Evolutionary conservation across 1,139 yeast species (phyloP), one percentile per base, ranked within the genome.

Genomic region (Sugiyamaella castrensis): DNA sequence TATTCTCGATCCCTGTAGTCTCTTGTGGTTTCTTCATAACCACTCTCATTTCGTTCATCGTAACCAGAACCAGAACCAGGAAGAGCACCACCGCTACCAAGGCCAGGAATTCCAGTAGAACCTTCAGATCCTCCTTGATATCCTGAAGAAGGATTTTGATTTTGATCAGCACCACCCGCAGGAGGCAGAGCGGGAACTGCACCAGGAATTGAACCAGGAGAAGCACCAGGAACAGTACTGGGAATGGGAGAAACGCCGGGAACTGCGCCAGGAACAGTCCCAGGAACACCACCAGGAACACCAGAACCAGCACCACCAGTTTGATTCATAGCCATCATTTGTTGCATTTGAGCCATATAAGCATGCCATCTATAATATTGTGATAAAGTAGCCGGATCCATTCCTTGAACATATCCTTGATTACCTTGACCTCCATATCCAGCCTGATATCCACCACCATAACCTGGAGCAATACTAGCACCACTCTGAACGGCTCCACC

Each of bases 291-390:
- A 53, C 53, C 48, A 37, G 56, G 58, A 55, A 50, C 24, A 8
- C 43, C 37, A n/a, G 47, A 47, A 9, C 57, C 52, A 30, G 39
- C 37, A n/a, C 50, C 50, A 9, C 57, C 52, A 30, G 39, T 37
- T 16, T 35, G 48, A 15, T 56, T 61, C 51, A 53, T 56, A 19
- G 24, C 24, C 70, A 67, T 65, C 65, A 65, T 63, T 49, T 67
- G 70, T 52, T 66, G 72, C 69, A 66, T 61, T 50, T 66, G 68
- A 34, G 61, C 55, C 70, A 66, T 64, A 64, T 85, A 87, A 58
- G 84, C 87, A 68, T 84, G 91, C 88, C 87, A 82, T 67, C 82
- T 88, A 80, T 89, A 86, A 67, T 89, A 91, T 62, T 87, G 95
- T 47, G 84, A 82, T 87, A 87, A 84, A 78, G 85, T 82, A 56